Percentiles rank a stretch among this genome's conserved stretches.
These are phyloP conservation scores for Diaporthe australafricana DNA, from an alignment of 2,329 filamentous ascomycete species.

Conservation along the genomic window DNA sequence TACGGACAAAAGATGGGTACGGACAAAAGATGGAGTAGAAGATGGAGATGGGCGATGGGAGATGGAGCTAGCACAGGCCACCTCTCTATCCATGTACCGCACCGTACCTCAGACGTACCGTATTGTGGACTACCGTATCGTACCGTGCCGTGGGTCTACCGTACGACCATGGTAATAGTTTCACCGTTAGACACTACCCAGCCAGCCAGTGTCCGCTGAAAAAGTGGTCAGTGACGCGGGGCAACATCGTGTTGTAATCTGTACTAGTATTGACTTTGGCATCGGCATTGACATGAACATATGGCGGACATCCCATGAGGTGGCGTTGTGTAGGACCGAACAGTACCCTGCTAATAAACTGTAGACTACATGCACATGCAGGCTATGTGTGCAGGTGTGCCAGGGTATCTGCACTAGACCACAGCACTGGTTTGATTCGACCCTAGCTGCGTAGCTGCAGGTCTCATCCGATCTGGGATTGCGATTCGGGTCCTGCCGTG, in stretches of 20 bases:
- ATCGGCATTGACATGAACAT: too few relatives aligned
- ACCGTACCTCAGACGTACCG: background rate
- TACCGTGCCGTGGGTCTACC: background rate
- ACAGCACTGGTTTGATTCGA: background rate
- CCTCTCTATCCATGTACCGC: background rate
- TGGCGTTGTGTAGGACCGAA: too few relatives aligned
- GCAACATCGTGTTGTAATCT: too few relatives aligned
- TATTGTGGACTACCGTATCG: background rate
- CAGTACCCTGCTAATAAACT: too few relatives aligned
- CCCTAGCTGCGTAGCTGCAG: constrained; percentile 20
- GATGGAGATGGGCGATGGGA: constrained; percentile 5
- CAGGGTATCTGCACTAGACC: too few relatives aligned
- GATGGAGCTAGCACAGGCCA: background rate
- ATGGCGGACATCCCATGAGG: too few relatives aligned
- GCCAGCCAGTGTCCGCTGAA: too few relatives aligned
- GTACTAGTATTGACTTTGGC: too few relatives aligned
- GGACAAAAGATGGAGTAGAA: constrained; percentile 11
- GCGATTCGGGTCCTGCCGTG: constrained; percentile 19
- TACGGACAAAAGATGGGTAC: constrained; percentile 2
- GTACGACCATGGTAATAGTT: background rate
- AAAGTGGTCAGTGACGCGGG: too few relatives aligned
- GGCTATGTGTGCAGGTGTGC: background rate
- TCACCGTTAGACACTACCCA: too few relatives aligned
- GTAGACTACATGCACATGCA: background rate
- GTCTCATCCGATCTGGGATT: constrained; percentile 22